These are phyloP conservation scores for Ceriops tagal DNA, from an alignment of 345 rosid species.

Conservation along the genomic window DNA sequence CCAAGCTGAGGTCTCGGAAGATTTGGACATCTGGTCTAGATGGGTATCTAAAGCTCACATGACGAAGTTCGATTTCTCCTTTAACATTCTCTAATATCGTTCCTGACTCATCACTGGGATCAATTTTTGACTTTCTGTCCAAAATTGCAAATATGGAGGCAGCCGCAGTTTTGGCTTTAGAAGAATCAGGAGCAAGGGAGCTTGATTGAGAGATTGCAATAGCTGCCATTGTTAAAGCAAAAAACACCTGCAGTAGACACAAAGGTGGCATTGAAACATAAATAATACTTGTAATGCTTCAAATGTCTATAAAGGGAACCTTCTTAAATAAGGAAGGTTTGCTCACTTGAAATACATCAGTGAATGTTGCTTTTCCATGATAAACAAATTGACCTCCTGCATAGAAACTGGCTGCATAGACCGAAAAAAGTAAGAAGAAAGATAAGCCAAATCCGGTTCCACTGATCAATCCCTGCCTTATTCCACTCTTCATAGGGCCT, in stretches of 20 bases:
- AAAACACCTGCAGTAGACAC: constrained; percentile 50
- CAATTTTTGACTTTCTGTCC: constrained; percentile 59
- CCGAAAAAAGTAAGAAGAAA: constrained; percentile 52
- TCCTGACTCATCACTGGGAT: constrained; percentile 72
- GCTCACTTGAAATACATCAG: constrained; percentile 63
- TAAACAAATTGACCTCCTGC: constrained; percentile 67
- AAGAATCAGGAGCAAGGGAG: constrained; percentile 39
- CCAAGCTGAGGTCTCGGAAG: constrained; percentile 53
- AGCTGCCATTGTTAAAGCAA: constrained; percentile 63
- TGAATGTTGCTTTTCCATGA: constrained; percentile 42
- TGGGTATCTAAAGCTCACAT: constrained; percentile 69
- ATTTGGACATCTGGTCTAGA: constrained; percentile 66
- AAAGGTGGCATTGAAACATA: not conserved
- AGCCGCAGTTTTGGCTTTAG: constrained; percentile 54
- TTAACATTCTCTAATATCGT: constrained; percentile 41
- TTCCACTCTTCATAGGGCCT: constrained; percentile 66
- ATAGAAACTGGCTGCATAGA: constrained; percentile 66
- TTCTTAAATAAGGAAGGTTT: not conserved
- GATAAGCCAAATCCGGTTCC: constrained; percentile 73
- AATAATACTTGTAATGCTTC: not conserved
- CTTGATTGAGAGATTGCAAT: constrained; percentile 69
- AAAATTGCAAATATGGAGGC: constrained; percentile 67
- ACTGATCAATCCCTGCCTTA: constrained; percentile 68
- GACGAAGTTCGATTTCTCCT: constrained; percentile 71
- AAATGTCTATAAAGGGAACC: not conserved